Conservation (phyloP, 2,329 filamentous ascomycete genomes). For the Karstenula rhodostoma region DNA sequence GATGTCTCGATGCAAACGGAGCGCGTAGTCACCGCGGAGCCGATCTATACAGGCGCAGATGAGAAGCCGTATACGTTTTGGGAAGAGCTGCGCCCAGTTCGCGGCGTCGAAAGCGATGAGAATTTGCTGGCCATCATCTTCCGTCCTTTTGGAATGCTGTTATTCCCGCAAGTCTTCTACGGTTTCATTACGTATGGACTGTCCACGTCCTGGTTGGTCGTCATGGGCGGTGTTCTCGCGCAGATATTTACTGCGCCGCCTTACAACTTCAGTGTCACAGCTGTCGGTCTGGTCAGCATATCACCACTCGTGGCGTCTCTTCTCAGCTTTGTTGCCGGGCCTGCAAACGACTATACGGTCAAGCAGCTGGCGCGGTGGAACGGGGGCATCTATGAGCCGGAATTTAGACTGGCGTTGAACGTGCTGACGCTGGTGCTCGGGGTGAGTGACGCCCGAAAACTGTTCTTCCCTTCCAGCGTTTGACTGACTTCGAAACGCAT, state of each 20-base stretch:
- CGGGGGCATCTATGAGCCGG: conserved; percentile 84
- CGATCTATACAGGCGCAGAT: conserved; percentile 31
- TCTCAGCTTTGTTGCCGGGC: conserved; percentile 76
- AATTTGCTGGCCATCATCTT: conserved; percentile 36
- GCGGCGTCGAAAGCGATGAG: conserved; percentile 30
- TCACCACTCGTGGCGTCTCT: conserved; percentile 80
- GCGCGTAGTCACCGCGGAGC: conserved; percentile 14
- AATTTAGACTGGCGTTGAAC: conserved; percentile 83
- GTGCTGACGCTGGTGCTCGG: conserved; percentile 80
- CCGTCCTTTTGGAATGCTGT: conserved; percentile 42
- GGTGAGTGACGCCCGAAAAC: conserved; percentile 55
- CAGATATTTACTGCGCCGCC: conserved; percentile 40
- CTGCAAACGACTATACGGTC: conserved; percentile 75
- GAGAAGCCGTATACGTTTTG: conserved; percentile 33
- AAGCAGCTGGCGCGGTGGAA: conserved; percentile 76
- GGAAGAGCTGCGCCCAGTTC: conserved; percentile 27
- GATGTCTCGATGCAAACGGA: conserved; percentile 19
- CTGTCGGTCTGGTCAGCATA: conserved; percentile 34
- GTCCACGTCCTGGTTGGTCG: conserved; percentile 36
- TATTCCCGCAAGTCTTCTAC: conserved; percentile 39
- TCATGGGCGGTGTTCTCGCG: conserved; percentile 34
- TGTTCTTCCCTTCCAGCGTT: too few relatives aligned
- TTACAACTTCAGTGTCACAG: conserved; percentile 37
- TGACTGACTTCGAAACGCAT: background rate
- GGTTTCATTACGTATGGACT: conserved; percentile 37